phyloP scores from a whole-genome alignment of 2,329 filamentous ascomycete genomes.

The Penicillium fuscoglaucum region DNA sequence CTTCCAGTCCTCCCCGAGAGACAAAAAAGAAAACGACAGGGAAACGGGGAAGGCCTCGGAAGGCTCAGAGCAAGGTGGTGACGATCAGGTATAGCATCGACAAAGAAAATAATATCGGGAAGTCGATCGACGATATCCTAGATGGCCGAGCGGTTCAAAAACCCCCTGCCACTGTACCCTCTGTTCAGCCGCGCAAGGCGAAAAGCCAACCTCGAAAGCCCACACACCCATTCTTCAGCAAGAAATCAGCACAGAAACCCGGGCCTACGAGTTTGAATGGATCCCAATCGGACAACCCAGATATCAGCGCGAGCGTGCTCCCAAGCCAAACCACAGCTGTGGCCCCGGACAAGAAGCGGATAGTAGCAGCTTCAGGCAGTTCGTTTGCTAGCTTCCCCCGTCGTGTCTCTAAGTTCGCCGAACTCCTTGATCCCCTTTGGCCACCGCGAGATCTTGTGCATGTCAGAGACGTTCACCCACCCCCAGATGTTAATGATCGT shows the following conservation, averaged over 20 bases:
- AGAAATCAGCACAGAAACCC: slow-evolving; percentile 47
- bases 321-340: background rate
- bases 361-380: background rate
- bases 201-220: slow-evolving; percentile 44
- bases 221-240: slow-evolving; percentile 70
- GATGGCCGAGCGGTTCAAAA: slow-evolving; percentile 32
- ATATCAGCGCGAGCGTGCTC: background rate
- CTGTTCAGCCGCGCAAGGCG: slow-evolving; percentile 1
- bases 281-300: background rate
- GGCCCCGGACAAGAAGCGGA: slow-evolving; percentile 4
- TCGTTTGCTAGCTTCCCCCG: slow-evolving; percentile 22
- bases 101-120: slow-evolving; percentile 52
- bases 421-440: slow-evolving; percentile 41
- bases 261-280: background rate
- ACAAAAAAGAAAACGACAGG: slow-evolving; percentile 19
- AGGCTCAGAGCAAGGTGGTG: slow-evolving; percentile 45
- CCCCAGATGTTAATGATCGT: background rate
- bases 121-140: slow-evolving; percentile 65
- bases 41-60: slow-evolving; percentile 39
- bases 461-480: slow-evolving; percentile 52
- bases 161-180: slow-evolving; percentile 23
- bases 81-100: slow-evolving; percentile 61
- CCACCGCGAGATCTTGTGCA: slow-evolving; percentile 40
- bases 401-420: slow-evolving; percentile 30
- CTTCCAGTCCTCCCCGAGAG: slow-evolving; percentile 18